Evolutionary conservation across 495 filamentous ascomycete genomes (phyloP), one percentile per base, ranked within the genome.

Genomic region (Daldinia childiae): DNA sequence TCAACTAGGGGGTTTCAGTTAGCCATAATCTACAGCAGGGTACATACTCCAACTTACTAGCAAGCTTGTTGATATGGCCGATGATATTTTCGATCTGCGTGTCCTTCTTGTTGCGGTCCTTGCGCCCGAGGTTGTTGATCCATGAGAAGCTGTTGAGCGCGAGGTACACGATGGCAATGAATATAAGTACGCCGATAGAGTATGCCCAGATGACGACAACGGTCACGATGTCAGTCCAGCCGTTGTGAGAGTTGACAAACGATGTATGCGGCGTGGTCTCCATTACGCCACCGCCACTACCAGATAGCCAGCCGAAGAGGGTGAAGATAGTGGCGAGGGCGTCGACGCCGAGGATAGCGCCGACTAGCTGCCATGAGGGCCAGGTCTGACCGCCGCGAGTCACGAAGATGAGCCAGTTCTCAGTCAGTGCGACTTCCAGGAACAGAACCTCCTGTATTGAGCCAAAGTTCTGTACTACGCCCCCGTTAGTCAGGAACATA

Each of bases 321-420:
- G 85, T 87, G 87, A 97, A 95, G 77, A 92, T 84, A 15, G 93
- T 95, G 62, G 92, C 92, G 26, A 95, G 77, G 45, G 93, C 79
- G 78, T 97, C 92, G 71, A 97, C 94, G 32, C 89, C 72, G 21
- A 95, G 80, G 61, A 97, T 90, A 24, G 94, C 93, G 57, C 83
- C 85, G 62, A 86, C 72, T 62, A 97, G 86, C 79, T 94, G 90
- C 88, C 91, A 91, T 29, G 93, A 96, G 12, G 94, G 93, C 58
- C 89, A 93, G 21, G 92, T 90, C 61, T 90, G 90, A 68, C 91
- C 91, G 75, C 91, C 90, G 80, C 94, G 91, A 58, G 94, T 97
- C 78, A 97, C 92, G 82, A 97, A 95, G 82, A 97, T 97, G 57
- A 97, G 87, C 93, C 94, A 97, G 80, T 95, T 97, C 84, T 97